A percentile compares a stretch with the other conserved stretches of the same genome.
Conservation (phyloP, 495 filamentous ascomycete genomes). For the Pseudotulostoma volvatum region DNA sequence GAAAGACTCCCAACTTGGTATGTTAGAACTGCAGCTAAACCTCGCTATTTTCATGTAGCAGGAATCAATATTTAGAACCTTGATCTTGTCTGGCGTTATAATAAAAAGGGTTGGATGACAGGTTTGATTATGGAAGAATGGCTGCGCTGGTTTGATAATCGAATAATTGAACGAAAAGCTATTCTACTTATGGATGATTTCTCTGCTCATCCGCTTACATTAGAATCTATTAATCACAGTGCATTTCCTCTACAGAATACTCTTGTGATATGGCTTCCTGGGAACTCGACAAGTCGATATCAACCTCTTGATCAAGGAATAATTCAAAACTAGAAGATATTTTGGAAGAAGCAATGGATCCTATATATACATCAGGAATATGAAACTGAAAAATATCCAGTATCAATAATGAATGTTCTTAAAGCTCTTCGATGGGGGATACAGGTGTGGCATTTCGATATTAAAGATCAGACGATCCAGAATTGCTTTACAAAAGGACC, state of each 20-base stretch:
- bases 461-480: constrained; percentile 3
- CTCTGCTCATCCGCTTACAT: constrained; percentile 11
- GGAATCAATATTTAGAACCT: constrained; percentile 9
- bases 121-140: constrained; percentile 17
- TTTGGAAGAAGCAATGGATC: constrained; percentile 13
- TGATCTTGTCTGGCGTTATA: too few species aligned
- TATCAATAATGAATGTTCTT: constrained; percentile 8
- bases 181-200: constrained; percentile 17
- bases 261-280: constrained; percentile 13
- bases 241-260: constrained; percentile 7
- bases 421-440: constrained; percentile 9
- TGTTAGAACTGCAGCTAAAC: constrained; percentile 13
- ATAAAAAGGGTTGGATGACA: constrained; percentile 7
- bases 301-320: constrained; percentile 19
- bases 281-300: constrained; percentile 11
- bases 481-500: too few species aligned
- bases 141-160: constrained; percentile 15
- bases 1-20: constrained; percentile 10
- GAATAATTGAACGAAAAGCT: constrained; percentile 11
- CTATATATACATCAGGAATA: constrained; percentile 7
- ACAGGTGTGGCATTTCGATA: constrained; percentile 6
- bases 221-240: constrained; percentile 1
- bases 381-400: constrained; percentile 5
- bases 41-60: constrained; percentile 5
- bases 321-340: constrained; percentile 13